phyloP scores from a whole-genome alignment of 78 protist species.

The Dictyostelium citrinum region DNA sequence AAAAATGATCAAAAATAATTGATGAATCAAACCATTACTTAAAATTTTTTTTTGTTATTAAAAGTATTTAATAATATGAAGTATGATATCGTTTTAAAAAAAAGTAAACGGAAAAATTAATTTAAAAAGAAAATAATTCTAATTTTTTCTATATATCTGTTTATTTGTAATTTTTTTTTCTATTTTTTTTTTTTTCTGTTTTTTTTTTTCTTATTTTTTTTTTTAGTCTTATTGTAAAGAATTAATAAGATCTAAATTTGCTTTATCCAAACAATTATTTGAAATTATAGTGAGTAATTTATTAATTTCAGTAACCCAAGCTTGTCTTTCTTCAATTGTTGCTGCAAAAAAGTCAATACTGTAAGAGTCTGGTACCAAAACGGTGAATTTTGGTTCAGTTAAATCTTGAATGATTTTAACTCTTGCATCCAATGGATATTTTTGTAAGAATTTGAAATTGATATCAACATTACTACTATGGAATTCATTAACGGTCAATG shows the following conservation, averaged over 20 bases:
- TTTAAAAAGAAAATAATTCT: too few species aligned
- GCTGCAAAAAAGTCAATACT: slow-evolving; percentile 30
- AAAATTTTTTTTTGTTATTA: too few species aligned
- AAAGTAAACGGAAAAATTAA: too few species aligned
- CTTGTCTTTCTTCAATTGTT: slow-evolving; percentile 27
- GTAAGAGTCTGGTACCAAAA: slow-evolving; percentile 42
- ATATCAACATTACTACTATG: slow-evolving; percentile 2
- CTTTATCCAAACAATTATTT: slow-evolving; percentile 19
- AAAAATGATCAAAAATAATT: too few species aligned
- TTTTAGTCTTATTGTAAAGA: neutral
- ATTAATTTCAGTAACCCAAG: slow-evolving; percentile 41
- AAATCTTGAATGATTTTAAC: slow-evolving; percentile 66
- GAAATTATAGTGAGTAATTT: slow-evolving; percentile 23
- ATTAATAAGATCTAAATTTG: neutral
- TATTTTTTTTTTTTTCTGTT: neutral
- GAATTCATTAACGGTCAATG: neutral
- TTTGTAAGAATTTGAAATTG: slow-evolving; percentile 33
- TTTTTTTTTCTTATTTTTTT: neutral
- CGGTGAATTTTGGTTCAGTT: slow-evolving; percentile 28
- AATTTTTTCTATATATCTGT: neutral
- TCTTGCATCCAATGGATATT: slow-evolving; percentile 10
- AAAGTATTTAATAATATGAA: too few species aligned
- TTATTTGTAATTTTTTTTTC: neutral
- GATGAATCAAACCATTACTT: too few species aligned
- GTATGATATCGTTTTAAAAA: too few species aligned